Evolutionary conservation across 2,329 filamentous ascomycete species (phyloP), one percentile per base, ranked within the genome.

Genomic region (Pochonia chlamydosporia): DNA sequence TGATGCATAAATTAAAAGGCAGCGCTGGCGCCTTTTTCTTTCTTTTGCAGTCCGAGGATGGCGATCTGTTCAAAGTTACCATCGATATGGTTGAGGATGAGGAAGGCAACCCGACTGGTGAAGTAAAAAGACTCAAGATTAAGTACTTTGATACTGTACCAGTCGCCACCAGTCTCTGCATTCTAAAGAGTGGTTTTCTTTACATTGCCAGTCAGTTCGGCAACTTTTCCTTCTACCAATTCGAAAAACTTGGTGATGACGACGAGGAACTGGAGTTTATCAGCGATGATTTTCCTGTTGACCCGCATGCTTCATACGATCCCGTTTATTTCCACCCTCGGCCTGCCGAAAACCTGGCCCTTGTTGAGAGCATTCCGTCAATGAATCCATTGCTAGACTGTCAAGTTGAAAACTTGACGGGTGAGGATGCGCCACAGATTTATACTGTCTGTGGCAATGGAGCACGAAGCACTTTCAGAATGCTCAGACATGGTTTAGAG

Each of bases 61-160:
- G 93, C n/a, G 95, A 99, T 65, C 74, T 99, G 6, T 97, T 99
- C 77, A 97, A 97, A 65, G 79, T 97, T 43, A 96, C 86, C 1
- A 83, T 99, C 50, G 90, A 96, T 54, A 92, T 96, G 83, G 78
- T 84, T 9, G 85, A 91, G 56, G 88, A 95, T 57, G 80, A 85
- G 1, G 80, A 87, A 40, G 89, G 86, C 11, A 84, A 89, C 50
- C 74, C 84, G 1, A 92, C 87, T 1, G 86, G 87, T 25, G 88
- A 93, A 60, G 91, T 97, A 2, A 81, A 80, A 58, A 78, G 84
- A 49, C 72, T 99, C 49, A 93, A 89, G 65, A 88, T 99, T 68
- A 96, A 96, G 65, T 99, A 97, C 66, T 99, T 97, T 58, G 93
- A 99, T 59, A 99, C 93, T 0, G 87, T 96, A 3, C 92, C 95